Conservation (phyloP, 371 early-diverging fungal genomes). For the Batkoa obscura region DNA sequence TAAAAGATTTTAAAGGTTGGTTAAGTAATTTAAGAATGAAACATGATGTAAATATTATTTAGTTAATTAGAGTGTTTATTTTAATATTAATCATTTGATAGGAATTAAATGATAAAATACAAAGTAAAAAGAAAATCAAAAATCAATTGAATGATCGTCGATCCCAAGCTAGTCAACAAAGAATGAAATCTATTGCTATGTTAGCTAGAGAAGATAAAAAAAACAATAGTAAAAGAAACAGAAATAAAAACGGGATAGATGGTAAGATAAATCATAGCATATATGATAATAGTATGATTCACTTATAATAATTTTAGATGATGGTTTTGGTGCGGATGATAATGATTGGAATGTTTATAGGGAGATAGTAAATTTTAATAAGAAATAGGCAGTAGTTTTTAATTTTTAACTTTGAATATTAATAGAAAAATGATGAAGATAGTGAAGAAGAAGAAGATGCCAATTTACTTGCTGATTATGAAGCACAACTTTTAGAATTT, state of each 20-base stretch:
- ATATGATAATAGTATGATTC: not conserved
- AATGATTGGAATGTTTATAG: conserved; percentile 83
- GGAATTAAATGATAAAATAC: conserved; percentile 36
- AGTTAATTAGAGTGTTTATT: not conserved
- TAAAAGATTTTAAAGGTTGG: conserved; percentile 51
- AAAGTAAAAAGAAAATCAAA: conserved; percentile 35
- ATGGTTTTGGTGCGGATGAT: conserved; percentile 83
- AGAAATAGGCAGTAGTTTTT: no score
- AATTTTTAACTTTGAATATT: no score
- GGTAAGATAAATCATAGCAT: conserved; percentile 11
- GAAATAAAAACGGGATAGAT: conserved; percentile 33
- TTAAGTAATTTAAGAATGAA: conserved; percentile 37
- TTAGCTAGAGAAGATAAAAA: conserved; percentile 41
- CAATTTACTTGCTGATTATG: conserved; percentile 35
- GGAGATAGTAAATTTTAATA: no score
- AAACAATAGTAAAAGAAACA: conserved; percentile 14
- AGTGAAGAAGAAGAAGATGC: conserved; percentile 68
- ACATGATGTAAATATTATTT: conserved; percentile 18
- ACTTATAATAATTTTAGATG: conserved; percentile 24
- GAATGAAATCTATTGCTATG: conserved; percentile 69
- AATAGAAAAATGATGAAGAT: conserved; percentile 63
- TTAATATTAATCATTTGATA: conserved; percentile 5
- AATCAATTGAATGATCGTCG: conserved; percentile 65
- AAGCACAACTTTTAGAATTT: conserved; percentile 39
- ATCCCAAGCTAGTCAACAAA: conserved; percentile 61